Evolutionary conservation across 805 yeast genomes (phyloP), one percentile per base, ranked within the genome.

Genomic region (Kazachstania viticola): DNA sequence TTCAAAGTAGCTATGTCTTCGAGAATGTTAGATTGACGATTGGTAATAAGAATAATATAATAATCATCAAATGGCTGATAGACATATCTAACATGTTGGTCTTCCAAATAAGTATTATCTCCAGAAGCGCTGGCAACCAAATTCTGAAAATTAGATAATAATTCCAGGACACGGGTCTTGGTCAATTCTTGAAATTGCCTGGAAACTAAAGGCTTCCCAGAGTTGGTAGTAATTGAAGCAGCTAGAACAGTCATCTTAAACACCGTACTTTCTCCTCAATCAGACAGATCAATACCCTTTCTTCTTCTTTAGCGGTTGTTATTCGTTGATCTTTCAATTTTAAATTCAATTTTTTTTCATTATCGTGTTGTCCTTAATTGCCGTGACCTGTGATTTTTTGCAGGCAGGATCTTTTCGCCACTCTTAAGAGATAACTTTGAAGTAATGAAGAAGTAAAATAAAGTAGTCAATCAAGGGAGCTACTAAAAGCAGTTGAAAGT

Each of bases 61-160:
- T 83, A 75, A 44, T 85, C 95, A 54, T 91, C 98, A 53, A 91
- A 70, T 29, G 98, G 96, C 59, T 85, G 95, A 60, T 84, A 91
- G 32, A 91, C 91, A 53, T 83, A 91, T 57, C 99, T 75, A 25
- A 83, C 91, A 44, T 75, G 74, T 32, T 80, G 94, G 52, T 82
- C 94, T 58, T 91, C 98, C 21, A 84, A 91, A 9, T 93, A 80
- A 30, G 97, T 88, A 56, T 87, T 94, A 61, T 85, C 95, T 27
- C 78, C 69, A 30, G 71, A 66, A 30, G 69, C 69, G 16, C 74
- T 69, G 28, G 80, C 67, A 33, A 87, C 71, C 42, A 91, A 67
- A 36, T 79, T 63, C 35, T 95, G 94, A 59, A 88, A 85, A 44
- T 76, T 79, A 18, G 95, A 78, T 50, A 91, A 64, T 39, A 91